These are phyloP conservation scores for Plasmopara muralis DNA, from an alignment of 352 stramenopile genomes.

Conservation along the genomic window DNA sequence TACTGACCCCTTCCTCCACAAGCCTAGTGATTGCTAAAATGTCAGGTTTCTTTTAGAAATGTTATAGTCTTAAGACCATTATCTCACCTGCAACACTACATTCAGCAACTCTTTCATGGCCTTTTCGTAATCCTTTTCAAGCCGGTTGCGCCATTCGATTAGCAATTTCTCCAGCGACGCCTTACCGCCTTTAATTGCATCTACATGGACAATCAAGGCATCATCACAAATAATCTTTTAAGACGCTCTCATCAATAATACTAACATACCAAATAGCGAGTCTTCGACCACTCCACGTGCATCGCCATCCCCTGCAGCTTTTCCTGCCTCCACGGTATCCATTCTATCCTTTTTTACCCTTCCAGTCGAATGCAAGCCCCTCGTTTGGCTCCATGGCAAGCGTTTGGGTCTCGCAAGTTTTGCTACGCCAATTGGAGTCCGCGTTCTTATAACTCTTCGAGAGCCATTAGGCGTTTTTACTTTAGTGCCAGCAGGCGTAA, in stretches of 20 bases:
- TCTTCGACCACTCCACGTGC: slow-evolving; percentile 14
- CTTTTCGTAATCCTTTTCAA: slow-evolving; percentile 46
- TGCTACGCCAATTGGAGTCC: slow-evolving; percentile 4
- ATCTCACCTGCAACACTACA: slow-evolving; percentile 57
- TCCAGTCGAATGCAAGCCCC: slow-evolving; percentile 8
- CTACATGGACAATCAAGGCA: slow-evolving; percentile 15
- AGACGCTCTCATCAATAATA: neutral
- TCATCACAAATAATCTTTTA: too few relatives aligned
- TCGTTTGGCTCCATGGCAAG: slow-evolving; percentile 30
- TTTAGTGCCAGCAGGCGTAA: slow-evolving; percentile 18
- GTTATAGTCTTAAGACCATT: neutral
- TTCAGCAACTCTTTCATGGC: slow-evolving; percentile 70
- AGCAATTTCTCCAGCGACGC: slow-evolving; percentile 44
- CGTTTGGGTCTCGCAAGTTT: slow-evolving; percentile 21
- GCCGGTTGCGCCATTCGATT: slow-evolving; percentile 63
- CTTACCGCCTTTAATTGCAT: slow-evolving; percentile 50
- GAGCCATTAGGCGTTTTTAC: slow-evolving; percentile 10
- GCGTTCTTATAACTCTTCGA: slow-evolving; percentile 16
- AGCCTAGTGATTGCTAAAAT: slow-evolving; percentile 18
- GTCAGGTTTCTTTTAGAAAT: slow-evolving; percentile 13
- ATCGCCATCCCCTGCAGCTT: slow-evolving; percentile 3
- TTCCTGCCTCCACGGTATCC: neutral
- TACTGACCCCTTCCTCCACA: slow-evolving; percentile 51
- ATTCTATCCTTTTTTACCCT: slow-evolving; percentile 8
- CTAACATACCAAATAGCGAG: slow-evolving; percentile 26